A percentile compares a stretch with the other conserved stretches of the same genome.
phyloP scores from a whole-genome alignment of 176 grass and related monocot species.

The Coix lacrymajobi region DNA sequence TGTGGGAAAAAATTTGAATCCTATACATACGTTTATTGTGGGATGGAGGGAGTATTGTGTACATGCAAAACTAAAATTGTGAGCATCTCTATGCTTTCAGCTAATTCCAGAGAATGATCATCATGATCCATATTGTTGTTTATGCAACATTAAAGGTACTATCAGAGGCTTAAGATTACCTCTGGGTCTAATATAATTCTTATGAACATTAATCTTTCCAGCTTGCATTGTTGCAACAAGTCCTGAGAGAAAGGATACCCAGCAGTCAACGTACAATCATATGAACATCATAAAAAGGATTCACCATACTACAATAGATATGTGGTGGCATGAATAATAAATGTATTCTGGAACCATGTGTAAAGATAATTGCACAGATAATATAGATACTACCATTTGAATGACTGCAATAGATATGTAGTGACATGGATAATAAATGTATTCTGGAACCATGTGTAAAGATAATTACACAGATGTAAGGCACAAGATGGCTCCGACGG shows the following conservation, averaged over 20 bases:
- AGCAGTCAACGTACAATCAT: constrained; percentile 25
- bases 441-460: too few relatives aligned
- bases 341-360: background rate
- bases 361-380: background rate
- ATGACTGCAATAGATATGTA: too few relatives aligned
- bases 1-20: too few relatives aligned
- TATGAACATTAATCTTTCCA: constrained; percentile 60
- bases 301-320: background rate
- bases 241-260: constrained; percentile 34
- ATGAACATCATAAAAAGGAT: background rate
- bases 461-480: too few relatives aligned
- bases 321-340: background rate
- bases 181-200: constrained; percentile 61
- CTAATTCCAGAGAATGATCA: background rate
- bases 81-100: constrained; percentile 2
- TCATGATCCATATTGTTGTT: background rate
- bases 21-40: too few relatives aligned
- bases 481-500: too few relatives aligned
- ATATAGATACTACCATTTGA: background rate
- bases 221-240: constrained; percentile 41
- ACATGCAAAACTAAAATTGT: background rate
- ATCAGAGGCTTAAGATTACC: constrained; percentile 36
- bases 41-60: too few relatives aligned
- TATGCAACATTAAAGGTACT: background rate
- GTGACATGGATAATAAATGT: too few relatives aligned